Evolutionary conservation across 352 stramenopile genomes (phyloP).

Genomic region (Phytopythium vexans): DNA sequence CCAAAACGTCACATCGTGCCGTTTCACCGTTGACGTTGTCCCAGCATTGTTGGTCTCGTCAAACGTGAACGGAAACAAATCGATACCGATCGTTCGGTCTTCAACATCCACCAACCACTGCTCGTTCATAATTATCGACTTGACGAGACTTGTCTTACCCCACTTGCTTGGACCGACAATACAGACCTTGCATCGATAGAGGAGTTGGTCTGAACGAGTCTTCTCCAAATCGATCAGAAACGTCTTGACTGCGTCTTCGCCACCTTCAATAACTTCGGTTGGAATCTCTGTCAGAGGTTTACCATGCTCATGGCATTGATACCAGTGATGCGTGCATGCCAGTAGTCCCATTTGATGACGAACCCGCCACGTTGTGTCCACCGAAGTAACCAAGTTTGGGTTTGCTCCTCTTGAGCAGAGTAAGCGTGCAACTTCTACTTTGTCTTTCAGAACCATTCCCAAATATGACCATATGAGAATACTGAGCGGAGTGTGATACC

Average conservation of each 20-base stretch:
- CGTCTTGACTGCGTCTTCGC: too few species aligned
- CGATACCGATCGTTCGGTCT: conserved; percentile 30
- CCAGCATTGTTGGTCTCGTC: conserved; percentile 3
- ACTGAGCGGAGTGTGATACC: conserved; percentile 5
- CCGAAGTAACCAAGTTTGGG: too few species aligned
- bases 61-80: conserved; percentile 25
- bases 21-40: neutral
- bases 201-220: too few species aligned
- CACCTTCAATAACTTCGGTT: too few species aligned
- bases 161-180: conserved; percentile 24
- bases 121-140: conserved; percentile 14
- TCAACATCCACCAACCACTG: conserved; percentile 13
- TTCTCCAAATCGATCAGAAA: too few species aligned
- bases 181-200: conserved; percentile 23
- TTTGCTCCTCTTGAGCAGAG: conserved; percentile 2
- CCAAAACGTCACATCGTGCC: conserved; percentile 16
- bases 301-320: neutral
- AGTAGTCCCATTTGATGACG: conserved; percentile 4
- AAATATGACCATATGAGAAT: conserved; percentile 3
- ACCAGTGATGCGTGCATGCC: conserved; percentile 3
- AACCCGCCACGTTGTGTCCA: neutral
- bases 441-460: neutral
- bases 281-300: conserved; percentile 1
- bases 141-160: conserved; percentile 34
- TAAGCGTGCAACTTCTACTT: conserved; percentile 7